Evolutionary conservation across 73 alveolate species (phyloP).

Genomic region (Blepharisma stoltei): DNA sequence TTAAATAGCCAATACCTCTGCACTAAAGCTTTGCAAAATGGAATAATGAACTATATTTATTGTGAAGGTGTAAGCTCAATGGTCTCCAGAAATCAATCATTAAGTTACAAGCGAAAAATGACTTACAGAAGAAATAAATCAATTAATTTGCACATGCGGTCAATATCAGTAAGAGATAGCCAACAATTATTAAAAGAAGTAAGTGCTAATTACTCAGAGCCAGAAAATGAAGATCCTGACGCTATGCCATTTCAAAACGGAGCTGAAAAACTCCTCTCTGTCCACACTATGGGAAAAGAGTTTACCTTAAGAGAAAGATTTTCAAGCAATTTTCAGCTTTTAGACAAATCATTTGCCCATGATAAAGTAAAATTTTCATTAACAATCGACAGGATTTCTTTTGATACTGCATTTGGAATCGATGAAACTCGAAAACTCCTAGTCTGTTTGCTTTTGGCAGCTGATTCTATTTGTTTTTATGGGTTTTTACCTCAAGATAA

Average conservation of each 20-base stretch:
- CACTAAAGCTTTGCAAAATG: background rate
- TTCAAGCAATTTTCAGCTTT: too few relatives aligned
- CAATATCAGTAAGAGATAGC: too few relatives aligned
- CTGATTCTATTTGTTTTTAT: constrained; percentile 12
- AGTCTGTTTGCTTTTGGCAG: background rate
- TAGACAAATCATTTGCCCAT: background rate
- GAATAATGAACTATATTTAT: background rate
- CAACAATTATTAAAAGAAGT: too few relatives aligned
- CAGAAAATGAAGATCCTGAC: too few relatives aligned
- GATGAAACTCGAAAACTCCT: background rate
- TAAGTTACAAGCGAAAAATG: too few relatives aligned
- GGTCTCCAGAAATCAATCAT: background rate
- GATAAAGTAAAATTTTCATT: background rate
- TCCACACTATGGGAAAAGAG: too few relatives aligned
- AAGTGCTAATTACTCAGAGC: too few relatives aligned
- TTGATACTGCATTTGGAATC: background rate
- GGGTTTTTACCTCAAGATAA: constrained; percentile 24
- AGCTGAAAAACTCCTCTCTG: too few relatives aligned
- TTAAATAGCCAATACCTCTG: background rate
- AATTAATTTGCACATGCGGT: too few relatives aligned
- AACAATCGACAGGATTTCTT: background rate
- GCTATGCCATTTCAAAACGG: too few relatives aligned
- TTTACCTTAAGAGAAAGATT: too few relatives aligned
- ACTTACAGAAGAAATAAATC: too few relatives aligned
- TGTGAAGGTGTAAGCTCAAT: background rate